phyloP scores from a whole-genome alignment of 345 rosid genomes.

The Salix exigua region DNA sequence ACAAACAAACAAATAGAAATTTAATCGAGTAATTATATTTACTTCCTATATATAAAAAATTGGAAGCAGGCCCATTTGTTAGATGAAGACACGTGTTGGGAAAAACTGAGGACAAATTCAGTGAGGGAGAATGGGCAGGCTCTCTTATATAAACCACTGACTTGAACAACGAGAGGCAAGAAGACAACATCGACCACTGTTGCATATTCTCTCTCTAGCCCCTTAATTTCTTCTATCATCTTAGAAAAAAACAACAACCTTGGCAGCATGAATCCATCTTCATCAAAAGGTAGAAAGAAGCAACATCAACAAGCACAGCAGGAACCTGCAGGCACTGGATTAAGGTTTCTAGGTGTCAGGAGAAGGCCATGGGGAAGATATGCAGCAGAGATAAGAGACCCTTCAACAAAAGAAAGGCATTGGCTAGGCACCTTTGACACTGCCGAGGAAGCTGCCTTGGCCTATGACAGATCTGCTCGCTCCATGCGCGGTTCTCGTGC shows the following conservation, averaged over 20 bases:
- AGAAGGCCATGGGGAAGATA: conserved; percentile 89
- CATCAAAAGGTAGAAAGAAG: conserved; percentile 59
- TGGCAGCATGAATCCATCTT: conserved; percentile 41
- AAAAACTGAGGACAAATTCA: not conserved
- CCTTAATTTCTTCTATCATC: not conserved
- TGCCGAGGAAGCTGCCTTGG: conserved; percentile 81
- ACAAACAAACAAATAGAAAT: not conserved
- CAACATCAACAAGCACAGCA: conserved; percentile 20
- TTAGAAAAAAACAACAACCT: too few species aligned
- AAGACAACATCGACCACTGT: not conserved
- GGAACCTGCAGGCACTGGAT: conserved; percentile 13
- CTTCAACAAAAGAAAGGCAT: conserved; percentile 75
- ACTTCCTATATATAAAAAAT: too few species aligned
- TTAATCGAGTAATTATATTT: too few species aligned
- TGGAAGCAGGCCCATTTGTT: not conserved
- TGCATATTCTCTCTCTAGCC: not conserved
- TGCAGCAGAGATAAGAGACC: conserved; percentile 84
- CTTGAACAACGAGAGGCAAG: not conserved
- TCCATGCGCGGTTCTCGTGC: conserved; percentile 73
- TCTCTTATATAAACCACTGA: not conserved
- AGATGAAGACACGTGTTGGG: not conserved
- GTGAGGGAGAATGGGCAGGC: not conserved
- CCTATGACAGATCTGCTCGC: conserved; percentile 75
- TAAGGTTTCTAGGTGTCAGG: conserved; percentile 67
- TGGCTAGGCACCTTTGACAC: conserved; percentile 89